phyloP scores from a whole-genome alignment of 805 yeast genomes.

The Ogataea parapolymorpha region DNA sequence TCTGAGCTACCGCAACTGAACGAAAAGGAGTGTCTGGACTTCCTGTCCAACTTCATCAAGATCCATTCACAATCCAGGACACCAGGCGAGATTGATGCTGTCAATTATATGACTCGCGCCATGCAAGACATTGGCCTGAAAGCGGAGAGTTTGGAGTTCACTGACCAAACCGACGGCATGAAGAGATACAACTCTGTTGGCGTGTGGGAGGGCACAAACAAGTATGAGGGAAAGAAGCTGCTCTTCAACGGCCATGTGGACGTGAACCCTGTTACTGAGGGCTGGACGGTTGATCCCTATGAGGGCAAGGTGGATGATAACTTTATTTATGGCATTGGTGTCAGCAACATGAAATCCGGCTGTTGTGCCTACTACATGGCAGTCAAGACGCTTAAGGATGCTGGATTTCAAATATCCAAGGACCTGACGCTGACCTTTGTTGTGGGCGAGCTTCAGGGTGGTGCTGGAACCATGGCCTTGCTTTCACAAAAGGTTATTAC shows the following conservation, averaged over 20 bases:
- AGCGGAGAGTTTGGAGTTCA: constrained; percentile 23
- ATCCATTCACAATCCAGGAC: constrained; percentile 30
- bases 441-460: constrained; percentile 31
- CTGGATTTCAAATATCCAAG: constrained; percentile 28
- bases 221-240: constrained; percentile 19
- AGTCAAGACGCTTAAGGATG: constrained; percentile 28
- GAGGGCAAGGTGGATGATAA: constrained; percentile 26
- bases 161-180: constrained; percentile 27
- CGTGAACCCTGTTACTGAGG: constrained; percentile 32
- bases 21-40: constrained; percentile 23
- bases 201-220: constrained; percentile 29
- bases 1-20: constrained; percentile 21
- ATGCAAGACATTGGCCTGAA: constrained; percentile 26
- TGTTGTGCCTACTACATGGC: constrained; percentile 34
- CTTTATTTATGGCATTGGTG: constrained; percentile 32
- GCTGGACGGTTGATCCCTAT: constrained; percentile 34
- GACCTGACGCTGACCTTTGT: constrained; percentile 30
- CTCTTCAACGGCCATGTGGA: constrained; percentile 34
- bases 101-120: constrained; percentile 28
- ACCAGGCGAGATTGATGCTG: constrained; percentile 28
- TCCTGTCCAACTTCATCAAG: constrained; percentile 29
- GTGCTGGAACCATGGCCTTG: constrained; percentile 31
- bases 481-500: constrained; percentile 24
- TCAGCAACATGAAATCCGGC: constrained; percentile 33
- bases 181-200: constrained; percentile 29